Evolutionary conservation across 306 rosid genomes (phyloP), one percentile per base, ranked within the genome.

Genomic region (Medicago ruthenica): DNA sequence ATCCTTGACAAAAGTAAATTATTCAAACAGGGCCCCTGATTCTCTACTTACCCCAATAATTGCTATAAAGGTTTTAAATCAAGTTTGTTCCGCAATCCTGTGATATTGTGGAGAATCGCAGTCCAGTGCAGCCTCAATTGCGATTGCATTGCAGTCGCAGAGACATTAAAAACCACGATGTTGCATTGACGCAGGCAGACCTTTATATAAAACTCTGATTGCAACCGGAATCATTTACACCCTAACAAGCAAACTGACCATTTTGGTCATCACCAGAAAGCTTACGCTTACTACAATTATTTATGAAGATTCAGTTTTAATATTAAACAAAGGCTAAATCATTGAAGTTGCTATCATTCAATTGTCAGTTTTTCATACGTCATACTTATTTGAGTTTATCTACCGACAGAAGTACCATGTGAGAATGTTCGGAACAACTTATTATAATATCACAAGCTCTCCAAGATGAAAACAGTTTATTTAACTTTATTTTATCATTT

Each of bases 241-340:
- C 9, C 37, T 58, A 22, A 6, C 64, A 50, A 71, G 24, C 16
- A 27, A 78, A 64, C 22, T 62, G 39, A 50, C 59, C 58, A 18
- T 8, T 48, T 41, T 13, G 18, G 40, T 6, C 79, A 34, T 13
- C 53, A 34, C 48, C 44, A 60, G 17, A 54, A 54, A 21, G 67
- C 39, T 1, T 4, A 53, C 15, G 18, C 40, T 4, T n/a, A 34
- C 55, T 8, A 15, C 39, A 45, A 9, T 44, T 24, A 27, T 1
- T n/a, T 10, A 60, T 60, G 36, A 73, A 42, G 47, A 76, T 67
- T 24, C 41, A 50, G 9, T 14, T 42, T 31, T 41, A 9, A n/a
- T n/a, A n/a, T n/a, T n/a, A n/a, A n/a, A n/a, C n/a, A n/a, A 69
- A 45, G 6, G 63, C 14, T 69, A 21, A 27, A 74, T 11, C 36